Evolutionary conservation across 106 monocot species (phyloP).

Genomic region (Ottelia alismoides): DNA sequence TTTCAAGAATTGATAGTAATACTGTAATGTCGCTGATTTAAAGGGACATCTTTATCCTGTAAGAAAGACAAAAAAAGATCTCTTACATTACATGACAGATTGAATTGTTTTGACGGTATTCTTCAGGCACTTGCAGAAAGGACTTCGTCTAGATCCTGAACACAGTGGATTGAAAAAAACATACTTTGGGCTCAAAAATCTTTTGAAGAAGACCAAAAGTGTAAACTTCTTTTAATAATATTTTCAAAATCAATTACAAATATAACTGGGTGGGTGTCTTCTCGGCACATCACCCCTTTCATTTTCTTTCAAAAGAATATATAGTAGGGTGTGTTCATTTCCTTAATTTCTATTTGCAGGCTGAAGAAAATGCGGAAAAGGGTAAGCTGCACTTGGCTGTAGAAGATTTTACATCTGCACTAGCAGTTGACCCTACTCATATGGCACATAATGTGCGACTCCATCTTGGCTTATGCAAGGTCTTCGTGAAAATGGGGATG

Average conservation of each 20-base stretch:
- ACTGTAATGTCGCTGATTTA: too few species aligned
- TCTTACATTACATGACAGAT: neutral
- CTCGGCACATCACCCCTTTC: neutral
- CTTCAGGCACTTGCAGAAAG: constrained; percentile 77
- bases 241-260: too few species aligned
- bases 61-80: too few species aligned
- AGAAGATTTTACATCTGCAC: constrained; percentile 77
- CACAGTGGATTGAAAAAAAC: constrained; percentile 83
- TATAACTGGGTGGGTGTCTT: too few species aligned
- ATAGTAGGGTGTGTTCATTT: too few species aligned
- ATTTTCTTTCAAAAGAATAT: too few species aligned
- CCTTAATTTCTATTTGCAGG: constrained; percentile 33
- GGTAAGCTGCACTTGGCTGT: constrained; percentile 70
- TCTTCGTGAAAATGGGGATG: constrained; percentile 74
- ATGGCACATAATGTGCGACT: constrained; percentile 70
- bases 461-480: constrained; percentile 75
- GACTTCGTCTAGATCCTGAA: constrained; percentile 78
- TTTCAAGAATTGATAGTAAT: too few species aligned
- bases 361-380: constrained; percentile 81
- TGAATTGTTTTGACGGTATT: neutral
- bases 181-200: constrained; percentile 94
- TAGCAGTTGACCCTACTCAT: constrained; percentile 64
- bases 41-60: too few species aligned
- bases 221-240: constrained; percentile 26
- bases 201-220: constrained; percentile 75